Conservation (phyloP, 2,329 filamentous ascomycete genomes). For the Xylaria digitata region DNA sequence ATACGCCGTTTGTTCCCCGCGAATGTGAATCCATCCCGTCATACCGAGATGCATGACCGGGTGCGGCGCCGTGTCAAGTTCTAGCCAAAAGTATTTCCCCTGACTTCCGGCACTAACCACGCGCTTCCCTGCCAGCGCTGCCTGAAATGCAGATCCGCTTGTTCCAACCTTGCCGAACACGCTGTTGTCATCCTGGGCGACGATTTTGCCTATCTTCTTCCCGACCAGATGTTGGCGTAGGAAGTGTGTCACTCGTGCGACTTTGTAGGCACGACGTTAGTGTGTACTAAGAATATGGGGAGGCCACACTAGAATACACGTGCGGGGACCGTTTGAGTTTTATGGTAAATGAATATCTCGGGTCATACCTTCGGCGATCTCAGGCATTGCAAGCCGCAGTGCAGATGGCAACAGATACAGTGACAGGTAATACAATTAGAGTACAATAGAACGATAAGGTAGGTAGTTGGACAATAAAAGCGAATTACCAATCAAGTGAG, state of each 20-base stretch:
- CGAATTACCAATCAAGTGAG: not conserved
- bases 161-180: slow-evolving; percentile 94
- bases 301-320: not conserved
- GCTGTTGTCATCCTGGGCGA: slow-evolving; percentile 81
- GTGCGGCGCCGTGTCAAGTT: slow-evolving; percentile 83
- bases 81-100: slow-evolving; percentile 95
- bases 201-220: slow-evolving; percentile 77
- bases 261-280: slow-evolving; percentile 56
- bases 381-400: slow-evolving; percentile 40
- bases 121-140: slow-evolving; percentile 79
- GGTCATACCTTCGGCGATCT: slow-evolving; percentile 47
- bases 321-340: slow-evolving; percentile 12
- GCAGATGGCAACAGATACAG: not conserved
- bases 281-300: slow-evolving; percentile 10
- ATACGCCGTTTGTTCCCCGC: slow-evolving; percentile 79
- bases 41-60: slow-evolving; percentile 89
- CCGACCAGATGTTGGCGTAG: slow-evolving; percentile 86
- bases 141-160: slow-evolving; percentile 77
- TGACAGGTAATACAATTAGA: slow-evolving; percentile 4
- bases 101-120: slow-evolving; percentile 79
- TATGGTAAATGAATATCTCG: slow-evolving; percentile 13
- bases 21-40: slow-evolving; percentile 90
- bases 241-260: slow-evolving; percentile 87
- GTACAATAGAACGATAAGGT: not conserved
- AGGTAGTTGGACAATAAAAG: not conserved